A percentile compares a stretch with the other conserved stretches of the same genome.
These are phyloP conservation scores for Rauvolfia tetraphylla DNA, from an alignment of 257 asterid species.

Conservation along the genomic window DNA sequence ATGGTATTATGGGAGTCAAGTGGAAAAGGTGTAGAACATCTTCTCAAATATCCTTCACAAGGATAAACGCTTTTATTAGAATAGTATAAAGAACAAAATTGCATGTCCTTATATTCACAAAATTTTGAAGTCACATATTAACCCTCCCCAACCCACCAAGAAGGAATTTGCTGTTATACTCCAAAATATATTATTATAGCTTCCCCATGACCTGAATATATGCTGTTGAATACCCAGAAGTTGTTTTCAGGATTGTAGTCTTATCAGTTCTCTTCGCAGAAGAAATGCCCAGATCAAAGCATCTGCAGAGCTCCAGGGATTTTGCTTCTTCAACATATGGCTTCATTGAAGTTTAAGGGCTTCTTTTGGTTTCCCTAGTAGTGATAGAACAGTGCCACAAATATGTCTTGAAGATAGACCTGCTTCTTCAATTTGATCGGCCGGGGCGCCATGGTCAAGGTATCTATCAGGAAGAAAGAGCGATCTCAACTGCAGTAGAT, in stretches of 20 bases:
- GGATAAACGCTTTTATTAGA: no score
- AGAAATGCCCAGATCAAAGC: not conserved
- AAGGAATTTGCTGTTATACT: not conserved
- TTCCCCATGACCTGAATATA: not conserved
- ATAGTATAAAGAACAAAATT: no score
- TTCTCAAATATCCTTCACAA: no score
- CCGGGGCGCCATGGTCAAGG: conserved; percentile 73
- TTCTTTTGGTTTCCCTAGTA: conserved; percentile 55
- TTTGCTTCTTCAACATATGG: not conserved
- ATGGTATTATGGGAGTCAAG: no score
- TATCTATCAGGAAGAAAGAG: conserved; percentile 78
- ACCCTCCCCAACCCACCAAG: no score
- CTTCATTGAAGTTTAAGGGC: conserved; percentile 43
- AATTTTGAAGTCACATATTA: no score
- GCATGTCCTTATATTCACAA: no score
- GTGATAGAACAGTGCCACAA: conserved; percentile 56
- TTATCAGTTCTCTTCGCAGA: not conserved
- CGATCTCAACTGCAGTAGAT: conserved; percentile 56
- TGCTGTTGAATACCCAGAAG: not conserved
- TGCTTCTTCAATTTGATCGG: conserved; percentile 71
- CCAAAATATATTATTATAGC: not conserved
- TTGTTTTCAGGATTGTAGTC: not conserved
- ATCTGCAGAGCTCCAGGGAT: no score
- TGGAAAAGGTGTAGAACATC: no score
- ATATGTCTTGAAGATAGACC: conserved; percentile 66